Evolutionary conservation across 495 filamentous ascomycete genomes (phyloP).

Genomic region (Delitschia confertaspora): DNA sequence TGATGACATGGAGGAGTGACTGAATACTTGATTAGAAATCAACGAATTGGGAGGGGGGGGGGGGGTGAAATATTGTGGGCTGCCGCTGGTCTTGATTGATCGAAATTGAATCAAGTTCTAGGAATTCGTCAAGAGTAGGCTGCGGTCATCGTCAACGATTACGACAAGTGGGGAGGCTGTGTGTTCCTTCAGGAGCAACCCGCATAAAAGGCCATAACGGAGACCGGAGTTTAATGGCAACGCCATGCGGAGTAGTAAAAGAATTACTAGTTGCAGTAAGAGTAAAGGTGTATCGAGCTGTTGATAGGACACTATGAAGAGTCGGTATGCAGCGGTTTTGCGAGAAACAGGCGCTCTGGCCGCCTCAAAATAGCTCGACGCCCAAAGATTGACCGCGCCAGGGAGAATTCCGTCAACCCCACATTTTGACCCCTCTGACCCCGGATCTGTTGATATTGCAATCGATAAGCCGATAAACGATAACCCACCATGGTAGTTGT

Average conservation of each 20-base stretch:
- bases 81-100: not conserved
- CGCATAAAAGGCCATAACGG: too few relatives aligned
- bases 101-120: constrained; percentile 5
- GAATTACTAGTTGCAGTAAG: too few relatives aligned
- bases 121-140: constrained; percentile 1
- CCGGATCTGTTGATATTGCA: too few relatives aligned
- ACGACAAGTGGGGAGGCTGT: not conserved
- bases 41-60: not conserved
- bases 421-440: not conserved
- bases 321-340: constrained; percentile 17
- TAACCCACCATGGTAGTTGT: not conserved
- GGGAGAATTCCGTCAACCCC: not conserved
- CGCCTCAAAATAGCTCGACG: constrained; percentile 23
- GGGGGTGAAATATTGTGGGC: not conserved
- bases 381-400: too few relatives aligned
- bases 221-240: too few relatives aligned
- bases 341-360: constrained; percentile 6
- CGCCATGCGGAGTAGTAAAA: too few relatives aligned
- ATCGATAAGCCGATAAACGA: constrained; percentile 15
- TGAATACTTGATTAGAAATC: too few relatives aligned
- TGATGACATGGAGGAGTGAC: constrained; percentile 7
- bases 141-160: constrained; percentile 8
- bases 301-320: too few relatives aligned
- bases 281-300: too few relatives aligned
- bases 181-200: too few relatives aligned